These are phyloP conservation scores for Plantago ovata DNA, from an alignment of 257 asterid species.

Conservation along the genomic window DNA sequence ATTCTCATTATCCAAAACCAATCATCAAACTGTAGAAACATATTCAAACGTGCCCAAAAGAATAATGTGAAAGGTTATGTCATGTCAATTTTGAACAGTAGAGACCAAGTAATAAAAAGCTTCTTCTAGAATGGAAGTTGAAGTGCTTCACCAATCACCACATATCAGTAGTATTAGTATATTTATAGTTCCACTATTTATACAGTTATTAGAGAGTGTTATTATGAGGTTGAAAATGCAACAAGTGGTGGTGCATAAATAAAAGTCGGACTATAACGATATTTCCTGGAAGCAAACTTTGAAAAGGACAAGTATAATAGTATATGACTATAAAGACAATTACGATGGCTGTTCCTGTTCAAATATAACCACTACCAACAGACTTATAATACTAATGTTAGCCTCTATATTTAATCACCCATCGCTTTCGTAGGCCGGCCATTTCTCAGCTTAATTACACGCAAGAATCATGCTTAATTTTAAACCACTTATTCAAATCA, in stretches of 20 bases:
- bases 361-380: conserved; percentile 1
- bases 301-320: not conserved
- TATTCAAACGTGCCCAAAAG: no score
- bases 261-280: not conserved
- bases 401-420: conserved; percentile 10
- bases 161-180: no score
- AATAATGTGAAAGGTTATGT: no score
- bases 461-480: conserved; percentile 11
- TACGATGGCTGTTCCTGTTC: not conserved
- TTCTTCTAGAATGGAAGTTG: no score
- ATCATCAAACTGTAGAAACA: no score
- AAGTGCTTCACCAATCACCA: no score
- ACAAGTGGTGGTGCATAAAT: not conserved
- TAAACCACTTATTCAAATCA: not conserved
- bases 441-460: conserved; percentile 18
- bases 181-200: not conserved
- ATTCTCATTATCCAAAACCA: no score
- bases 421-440: conserved; percentile 37
- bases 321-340: no score
- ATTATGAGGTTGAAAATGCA: not conserved
- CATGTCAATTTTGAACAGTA: no score
- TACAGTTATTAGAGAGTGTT: not conserved
- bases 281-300: conserved; percentile 21
- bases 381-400: no score
- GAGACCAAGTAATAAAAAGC: no score